Evolutionary conservation across 495 filamentous ascomycete genomes (phyloP).

Genomic region (Amniculicola lignicola): DNA sequence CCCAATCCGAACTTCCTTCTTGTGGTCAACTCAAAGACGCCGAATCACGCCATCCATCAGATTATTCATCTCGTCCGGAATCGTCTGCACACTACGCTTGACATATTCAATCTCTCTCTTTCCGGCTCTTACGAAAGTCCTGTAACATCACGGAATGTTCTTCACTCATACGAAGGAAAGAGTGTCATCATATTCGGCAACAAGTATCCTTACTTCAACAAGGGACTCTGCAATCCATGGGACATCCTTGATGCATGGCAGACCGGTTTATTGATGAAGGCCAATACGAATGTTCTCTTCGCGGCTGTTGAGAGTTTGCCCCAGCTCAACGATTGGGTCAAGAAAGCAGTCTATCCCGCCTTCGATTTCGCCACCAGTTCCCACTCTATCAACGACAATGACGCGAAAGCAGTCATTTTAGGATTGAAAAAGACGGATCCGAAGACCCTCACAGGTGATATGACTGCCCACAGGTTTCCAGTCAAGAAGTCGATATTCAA

Average conservation of each 20-base stretch:
- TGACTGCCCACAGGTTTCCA: background rate
- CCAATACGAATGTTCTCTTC: conserved; percentile 14
- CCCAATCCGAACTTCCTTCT: conserved; percentile 13
- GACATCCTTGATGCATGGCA: conserved; percentile 22
- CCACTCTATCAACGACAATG: background rate
- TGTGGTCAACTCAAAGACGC: conserved; percentile 25
- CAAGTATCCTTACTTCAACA: conserved; percentile 12
- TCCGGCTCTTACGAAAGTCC: conserved; percentile 13
- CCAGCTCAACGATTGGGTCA: conserved; percentile 8
- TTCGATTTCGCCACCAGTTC: background rate
- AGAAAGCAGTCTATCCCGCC: conserved; percentile 11
- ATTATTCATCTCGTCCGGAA: conserved; percentile 19
- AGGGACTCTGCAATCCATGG: conserved; percentile 12
- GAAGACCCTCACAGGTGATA: background rate
- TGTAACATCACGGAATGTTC: conserved; percentile 9
- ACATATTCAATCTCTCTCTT: conserved; percentile 21
- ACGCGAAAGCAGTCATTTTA: background rate
- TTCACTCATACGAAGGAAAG: conserved; percentile 20
- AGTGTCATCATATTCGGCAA: conserved; percentile 25
- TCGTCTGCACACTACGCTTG: conserved; percentile 6
- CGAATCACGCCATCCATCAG: conserved; percentile 26
- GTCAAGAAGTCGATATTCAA: conserved; percentile 5
- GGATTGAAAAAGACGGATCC: conserved; percentile 4
- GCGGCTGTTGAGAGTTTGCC: background rate
- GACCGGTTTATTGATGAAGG: conserved; percentile 14